These are phyloP conservation scores for Tarenaya hassleriana DNA, from an alignment of 345 rosid genomes.

Conservation along the genomic window DNA sequence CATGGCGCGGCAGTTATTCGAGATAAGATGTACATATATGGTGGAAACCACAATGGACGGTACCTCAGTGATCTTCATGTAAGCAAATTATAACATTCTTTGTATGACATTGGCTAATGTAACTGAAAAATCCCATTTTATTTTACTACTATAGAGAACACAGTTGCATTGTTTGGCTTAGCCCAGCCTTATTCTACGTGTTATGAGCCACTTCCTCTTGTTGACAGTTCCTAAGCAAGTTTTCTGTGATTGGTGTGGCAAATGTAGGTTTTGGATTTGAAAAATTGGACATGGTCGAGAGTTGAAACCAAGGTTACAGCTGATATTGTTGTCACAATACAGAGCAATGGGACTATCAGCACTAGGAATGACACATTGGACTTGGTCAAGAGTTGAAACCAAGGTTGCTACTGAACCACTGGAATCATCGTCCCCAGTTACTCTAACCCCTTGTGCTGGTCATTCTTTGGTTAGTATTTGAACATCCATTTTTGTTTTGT, in stretches of 20 bases:
- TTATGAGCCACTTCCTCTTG: not conserved
- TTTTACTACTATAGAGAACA: not conserved
- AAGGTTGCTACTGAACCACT: constrained; percentile 48
- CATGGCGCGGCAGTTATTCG: constrained; percentile 88
- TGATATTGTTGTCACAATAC: no score
- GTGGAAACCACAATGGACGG: constrained; percentile 99
- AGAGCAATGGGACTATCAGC: no score
- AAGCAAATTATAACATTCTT: constrained; percentile 32
- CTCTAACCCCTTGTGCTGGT: constrained; percentile 82
- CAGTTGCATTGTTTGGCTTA: not conserved
- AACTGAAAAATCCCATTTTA: constrained; percentile 11
- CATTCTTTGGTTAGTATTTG: constrained; percentile 80
- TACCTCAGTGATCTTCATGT: constrained; percentile 94
- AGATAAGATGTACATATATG: constrained; percentile 89
- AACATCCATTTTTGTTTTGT: constrained; percentile 18
- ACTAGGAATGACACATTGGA: no score
- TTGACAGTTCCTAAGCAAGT: constrained; percentile 8
- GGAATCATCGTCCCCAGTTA: constrained; percentile 43
- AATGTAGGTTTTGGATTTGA: constrained; percentile 84
- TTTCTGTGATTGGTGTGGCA: constrained; percentile 26
- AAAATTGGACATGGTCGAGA: no score
- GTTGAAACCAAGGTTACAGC: no score
- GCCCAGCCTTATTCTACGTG: not conserved
- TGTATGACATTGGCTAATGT: constrained; percentile 10
- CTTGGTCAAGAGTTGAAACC: constrained; percentile 87